Conservation (phyloP, 495 filamentous ascomycete genomes). For the Neurospora sp. region DNA sequence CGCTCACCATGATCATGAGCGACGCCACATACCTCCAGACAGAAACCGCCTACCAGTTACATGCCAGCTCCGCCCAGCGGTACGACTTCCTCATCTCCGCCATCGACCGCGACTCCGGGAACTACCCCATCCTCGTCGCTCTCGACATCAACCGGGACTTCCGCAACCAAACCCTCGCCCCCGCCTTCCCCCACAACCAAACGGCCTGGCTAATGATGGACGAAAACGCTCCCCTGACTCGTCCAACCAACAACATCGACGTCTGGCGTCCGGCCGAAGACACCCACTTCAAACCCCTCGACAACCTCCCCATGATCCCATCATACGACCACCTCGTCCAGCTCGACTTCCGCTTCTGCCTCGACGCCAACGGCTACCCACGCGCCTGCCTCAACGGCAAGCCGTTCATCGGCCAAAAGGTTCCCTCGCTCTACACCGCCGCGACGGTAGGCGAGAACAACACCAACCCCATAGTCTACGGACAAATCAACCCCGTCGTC, state of each 20-base stretch:
- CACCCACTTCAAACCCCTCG: constrained; percentile 46
- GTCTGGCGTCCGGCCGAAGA: constrained; percentile 56
- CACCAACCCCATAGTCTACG: constrained; percentile 58
- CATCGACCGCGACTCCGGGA: constrained; percentile 27
- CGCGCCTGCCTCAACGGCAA: constrained; percentile 69
- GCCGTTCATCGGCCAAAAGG: constrained; percentile 62
- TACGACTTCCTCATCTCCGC: constrained; percentile 47
- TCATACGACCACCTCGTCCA: constrained; percentile 43
- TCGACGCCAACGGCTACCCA: constrained; percentile 53
- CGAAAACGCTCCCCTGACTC: constrained; percentile 15
- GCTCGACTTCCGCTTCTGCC: constrained; percentile 50
- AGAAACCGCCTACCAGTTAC: constrained; percentile 24
- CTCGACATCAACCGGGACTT: constrained; percentile 39
- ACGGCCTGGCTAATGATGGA: constrained; percentile 59
- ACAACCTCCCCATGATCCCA: constrained; percentile 35
- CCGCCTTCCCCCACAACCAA: constrained; percentile 28
- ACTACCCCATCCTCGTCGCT: constrained; percentile 47
- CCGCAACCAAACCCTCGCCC: constrained; percentile 16
- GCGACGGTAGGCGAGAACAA: constrained; percentile 51
- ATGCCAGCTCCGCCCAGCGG: constrained; percentile 52
- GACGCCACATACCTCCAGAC: constrained; percentile 33
- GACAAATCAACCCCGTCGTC: constrained; percentile 59
- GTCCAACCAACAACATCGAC: constrained; percentile 38
- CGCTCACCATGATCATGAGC: constrained; percentile 49
- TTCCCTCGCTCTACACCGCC: constrained; percentile 70